phyloP scores from a whole-genome alignment of 805 yeast species.

The Starmerella bombi region DNA sequence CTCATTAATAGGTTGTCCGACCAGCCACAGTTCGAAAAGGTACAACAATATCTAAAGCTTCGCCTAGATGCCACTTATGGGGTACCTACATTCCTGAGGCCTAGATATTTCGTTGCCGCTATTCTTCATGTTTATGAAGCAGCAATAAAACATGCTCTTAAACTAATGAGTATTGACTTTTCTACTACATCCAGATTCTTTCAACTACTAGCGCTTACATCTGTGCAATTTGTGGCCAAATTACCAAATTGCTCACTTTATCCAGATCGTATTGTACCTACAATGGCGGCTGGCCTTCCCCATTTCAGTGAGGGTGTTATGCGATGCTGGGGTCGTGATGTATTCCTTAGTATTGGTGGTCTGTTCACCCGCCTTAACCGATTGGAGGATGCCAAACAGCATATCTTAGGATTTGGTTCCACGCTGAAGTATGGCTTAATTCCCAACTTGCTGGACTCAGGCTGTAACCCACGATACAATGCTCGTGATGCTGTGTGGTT shows the following conservation, averaged over 20 bases:
- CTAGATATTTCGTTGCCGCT: slow-evolving; percentile 76
- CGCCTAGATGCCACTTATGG: slow-evolving; percentile 39
- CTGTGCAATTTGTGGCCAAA: slow-evolving; percentile 73
- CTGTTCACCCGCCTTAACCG: slow-evolving; percentile 65
- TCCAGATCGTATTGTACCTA: slow-evolving; percentile 48
- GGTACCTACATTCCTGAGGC: slow-evolving; percentile 66
- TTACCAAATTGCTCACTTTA: slow-evolving; percentile 62
- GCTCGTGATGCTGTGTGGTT: slow-evolving; percentile 98
- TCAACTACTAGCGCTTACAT: slow-evolving; percentile 64
- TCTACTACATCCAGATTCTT: slow-evolving; percentile 54
- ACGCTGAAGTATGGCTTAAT: slow-evolving; percentile 91
- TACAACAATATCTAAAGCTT: slow-evolving; percentile 50
- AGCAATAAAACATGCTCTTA: slow-evolving; percentile 52
- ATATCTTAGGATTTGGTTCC: slow-evolving; percentile 74
- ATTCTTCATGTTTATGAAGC: slow-evolving; percentile 77
- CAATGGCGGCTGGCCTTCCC: slow-evolving; percentile 93
- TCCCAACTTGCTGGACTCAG: slow-evolving; percentile 86
- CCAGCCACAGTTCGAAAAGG: slow-evolving; percentile 28
- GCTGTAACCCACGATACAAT: slow-evolving; percentile 84
- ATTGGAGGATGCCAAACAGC: slow-evolving; percentile 62
- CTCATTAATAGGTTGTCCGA: slow-evolving; percentile 49
- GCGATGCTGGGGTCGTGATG: slow-evolving; percentile 99
- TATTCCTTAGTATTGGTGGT: slow-evolving; percentile 77
- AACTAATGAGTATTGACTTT: slow-evolving; percentile 35
- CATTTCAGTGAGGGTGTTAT: slow-evolving; percentile 81